Percentiles rank a stretch among this genome's conserved stretches.
Conservation (phyloP, 2,329 filamentous ascomycete genomes). For the Fusarium sp. region DNA sequence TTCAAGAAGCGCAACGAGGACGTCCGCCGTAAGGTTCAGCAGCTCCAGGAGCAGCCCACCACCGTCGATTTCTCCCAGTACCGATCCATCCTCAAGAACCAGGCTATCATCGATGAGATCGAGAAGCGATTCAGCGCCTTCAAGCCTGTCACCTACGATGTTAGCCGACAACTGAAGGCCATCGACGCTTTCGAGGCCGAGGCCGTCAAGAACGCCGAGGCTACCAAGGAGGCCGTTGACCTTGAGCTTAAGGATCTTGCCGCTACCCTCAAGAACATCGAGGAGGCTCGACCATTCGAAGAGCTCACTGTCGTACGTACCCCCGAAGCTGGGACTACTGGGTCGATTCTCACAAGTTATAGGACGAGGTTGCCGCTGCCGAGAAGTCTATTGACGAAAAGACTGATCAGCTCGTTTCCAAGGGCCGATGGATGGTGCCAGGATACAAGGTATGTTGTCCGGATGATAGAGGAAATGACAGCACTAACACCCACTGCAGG, state of each 20-base stretch:
- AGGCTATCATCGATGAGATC: slow-evolving; percentile 93
- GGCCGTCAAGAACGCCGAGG: slow-evolving; percentile 95
- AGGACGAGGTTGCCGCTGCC: slow-evolving; percentile 95
- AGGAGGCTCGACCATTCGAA: slow-evolving; percentile 93
- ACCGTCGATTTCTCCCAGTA: slow-evolving; percentile 93
- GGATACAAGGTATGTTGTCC: slow-evolving; percentile 88
- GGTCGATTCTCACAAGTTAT: slow-evolving; percentile 41
- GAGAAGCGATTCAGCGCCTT: slow-evolving; percentile 93
- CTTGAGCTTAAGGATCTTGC: slow-evolving; percentile 92
- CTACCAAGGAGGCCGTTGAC: slow-evolving; percentile 96
- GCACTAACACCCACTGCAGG: slow-evolving; percentile 69
- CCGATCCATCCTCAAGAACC: slow-evolving; percentile 93
- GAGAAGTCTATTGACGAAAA: slow-evolving; percentile 98
- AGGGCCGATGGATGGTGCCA: slow-evolving; percentile 97
- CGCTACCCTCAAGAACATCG: slow-evolving; percentile 96
- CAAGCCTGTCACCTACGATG: slow-evolving; percentile 93
- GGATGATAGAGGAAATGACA: background rate
- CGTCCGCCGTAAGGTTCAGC: slow-evolving; percentile 89
- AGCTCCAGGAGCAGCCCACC: slow-evolving; percentile 84
- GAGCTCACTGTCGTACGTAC: slow-evolving; percentile 94
- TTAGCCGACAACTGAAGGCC: slow-evolving; percentile 92
- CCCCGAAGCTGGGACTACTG: background rate
- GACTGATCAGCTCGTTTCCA: slow-evolving; percentile 91
- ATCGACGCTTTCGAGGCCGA: slow-evolving; percentile 98
- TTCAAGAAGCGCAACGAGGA: slow-evolving; percentile 99